Conservation (phyloP, 768 basidiomycete species). For the Suillus variegatus region DNA sequence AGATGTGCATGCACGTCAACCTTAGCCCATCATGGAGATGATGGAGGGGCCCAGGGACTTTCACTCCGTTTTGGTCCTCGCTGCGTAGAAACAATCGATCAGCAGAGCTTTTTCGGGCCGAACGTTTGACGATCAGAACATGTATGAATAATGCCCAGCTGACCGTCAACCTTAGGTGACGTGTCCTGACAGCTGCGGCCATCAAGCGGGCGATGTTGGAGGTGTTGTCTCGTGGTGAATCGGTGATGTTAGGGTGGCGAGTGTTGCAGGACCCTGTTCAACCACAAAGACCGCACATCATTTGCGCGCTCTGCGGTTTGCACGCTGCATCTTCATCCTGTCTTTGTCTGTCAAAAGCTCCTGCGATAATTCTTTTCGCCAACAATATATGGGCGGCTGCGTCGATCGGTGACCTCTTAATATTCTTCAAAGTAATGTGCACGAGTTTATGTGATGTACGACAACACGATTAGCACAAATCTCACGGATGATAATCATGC, state of each 20-base stretch:
- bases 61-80: not conserved
- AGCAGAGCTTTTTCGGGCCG: not conserved
- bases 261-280: not conserved
- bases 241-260: not conserved
- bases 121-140: not conserved
- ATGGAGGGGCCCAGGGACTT: not conserved
- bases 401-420: not conserved
- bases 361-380: not conserved
- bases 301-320: not conserved
- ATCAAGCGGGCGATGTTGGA: not conserved
- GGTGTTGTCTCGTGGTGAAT: not conserved
- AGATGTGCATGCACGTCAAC: not conserved
- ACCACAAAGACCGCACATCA: not conserved
- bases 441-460: not conserved
- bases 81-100: not conserved
- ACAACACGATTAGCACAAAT: not conserved
- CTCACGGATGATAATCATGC: not conserved
- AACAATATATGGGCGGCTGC: not conserved
- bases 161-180: not conserved
- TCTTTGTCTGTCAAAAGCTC: not conserved
- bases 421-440: not conserved
- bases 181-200: not conserved
- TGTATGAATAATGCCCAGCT: not conserved
- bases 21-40: not conserved
- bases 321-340: not conserved